Evolutionary conservation across 768 basidiomycete genomes (phyloP), one percentile per base, ranked within the genome.

Genomic region (Psilocybe tampanensis): DNA sequence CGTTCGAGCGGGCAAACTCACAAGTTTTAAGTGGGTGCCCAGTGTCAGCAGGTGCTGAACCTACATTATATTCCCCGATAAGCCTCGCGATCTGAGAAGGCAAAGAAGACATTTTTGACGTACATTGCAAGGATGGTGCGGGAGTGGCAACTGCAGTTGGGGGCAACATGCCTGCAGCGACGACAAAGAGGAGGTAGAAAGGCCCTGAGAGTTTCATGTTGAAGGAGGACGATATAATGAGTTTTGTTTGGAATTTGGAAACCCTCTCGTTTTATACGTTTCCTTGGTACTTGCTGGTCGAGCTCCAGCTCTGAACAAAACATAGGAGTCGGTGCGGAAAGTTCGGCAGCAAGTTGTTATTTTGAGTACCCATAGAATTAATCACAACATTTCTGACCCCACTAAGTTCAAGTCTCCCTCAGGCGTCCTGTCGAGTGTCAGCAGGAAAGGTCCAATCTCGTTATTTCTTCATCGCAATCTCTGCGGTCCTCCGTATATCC

Each of bases 71-170:
- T 5, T n/a, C 13, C 36, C 6, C n/a, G 36, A n/a, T 39, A 5
- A 39, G 36, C n/a, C n/a, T n/a, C n/a, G n/a, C 29, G 9, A 29
- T 5, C 9, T 29, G 29, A 29, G 29, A 29, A 29, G n/a, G 29
- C 29, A 9, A 29, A 29, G 5, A 29, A 29, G 4, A 29, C 4
- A 9, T 29, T 29, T 29, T 15, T 15, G n/a, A 39, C 36, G n/a
- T 39, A 39, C 36, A 39, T 5, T 39, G 36, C 13, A 39, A 39
- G 29, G 4, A 29, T 29, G 29, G 29, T 9, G 9, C 29, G 17
- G 58, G 58, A 44, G 41, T 59, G 23, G 47, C 58, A 26, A 45
- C 15, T 13, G 48, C 47, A 9, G 48, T 51, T 19, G 45, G 54
- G 24, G 47, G 17, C 13, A 54, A 44, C 15, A 41, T 47, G n/a